Percentiles rank a stretch among this genome's conserved stretches.
Conservation (phyloP, 2,329 filamentous ascomycete genomes). For the Alternaria ethzedia region DNA sequence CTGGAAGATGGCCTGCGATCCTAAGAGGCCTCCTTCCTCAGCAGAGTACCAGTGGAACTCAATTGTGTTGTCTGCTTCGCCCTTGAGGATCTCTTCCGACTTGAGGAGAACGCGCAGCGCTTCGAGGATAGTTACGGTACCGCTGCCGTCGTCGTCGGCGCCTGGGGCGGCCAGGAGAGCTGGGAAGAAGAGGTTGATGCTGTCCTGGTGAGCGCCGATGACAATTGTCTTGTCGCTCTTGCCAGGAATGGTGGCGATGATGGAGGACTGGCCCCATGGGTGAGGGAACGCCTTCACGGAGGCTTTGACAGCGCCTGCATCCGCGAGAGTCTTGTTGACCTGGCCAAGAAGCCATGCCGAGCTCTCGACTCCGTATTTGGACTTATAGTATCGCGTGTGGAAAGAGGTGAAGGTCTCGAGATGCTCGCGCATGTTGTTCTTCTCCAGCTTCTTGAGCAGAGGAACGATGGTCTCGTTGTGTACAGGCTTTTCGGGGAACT, state of each 20-base stretch:
- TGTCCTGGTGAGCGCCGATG: conserved; percentile 81
- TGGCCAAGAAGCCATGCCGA: conserved; percentile 84
- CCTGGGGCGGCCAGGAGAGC: conserved; percentile 84
- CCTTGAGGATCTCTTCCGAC: conserved; percentile 71
- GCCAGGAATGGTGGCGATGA: conserved; percentile 91
- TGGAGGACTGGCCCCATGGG: conserved; percentile 85
- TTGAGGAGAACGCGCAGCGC: conserved; percentile 81
- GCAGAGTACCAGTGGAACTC: conserved; percentile 98
- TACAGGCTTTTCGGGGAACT: conserved; percentile 70
- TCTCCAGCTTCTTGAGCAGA: conserved; percentile 72
- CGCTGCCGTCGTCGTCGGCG: conserved; percentile 93
- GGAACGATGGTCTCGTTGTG: conserved; percentile 71
- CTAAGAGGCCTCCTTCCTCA: conserved; percentile 85
- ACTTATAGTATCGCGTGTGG: conserved; percentile 84
- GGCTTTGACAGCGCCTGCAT: conserved; percentile 73
- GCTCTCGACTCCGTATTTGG: conserved; percentile 78
- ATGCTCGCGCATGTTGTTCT: conserved; percentile 77
- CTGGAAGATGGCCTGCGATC: conserved; percentile 87
- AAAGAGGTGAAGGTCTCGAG: conserved; percentile 80
- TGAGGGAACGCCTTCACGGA: conserved; percentile 78
- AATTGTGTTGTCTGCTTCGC: conserved; percentile 80
- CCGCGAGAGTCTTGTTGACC: conserved; percentile 73
- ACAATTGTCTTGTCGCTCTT: conserved; percentile 83
- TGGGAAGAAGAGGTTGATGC: conserved; percentile 90
- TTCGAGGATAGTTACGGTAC: conserved; percentile 93